These are phyloP conservation scores for Trichoderma harzianum DNA, from an alignment of 2,329 filamentous ascomycete genomes.

Conservation along the genomic window DNA sequence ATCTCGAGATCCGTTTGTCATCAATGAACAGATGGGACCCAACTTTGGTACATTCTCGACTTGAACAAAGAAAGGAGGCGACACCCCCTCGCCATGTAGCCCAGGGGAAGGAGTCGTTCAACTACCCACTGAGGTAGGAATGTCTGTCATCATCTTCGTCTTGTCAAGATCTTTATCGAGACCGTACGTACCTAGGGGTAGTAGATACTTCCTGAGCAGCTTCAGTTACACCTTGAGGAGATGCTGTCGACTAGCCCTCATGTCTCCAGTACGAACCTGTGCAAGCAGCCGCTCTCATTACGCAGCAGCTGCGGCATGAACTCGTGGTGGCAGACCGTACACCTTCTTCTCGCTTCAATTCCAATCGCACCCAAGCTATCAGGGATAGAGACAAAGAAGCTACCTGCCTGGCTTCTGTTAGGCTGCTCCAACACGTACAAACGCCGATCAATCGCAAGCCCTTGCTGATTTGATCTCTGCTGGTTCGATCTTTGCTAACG, in stretches of 20 bases:
- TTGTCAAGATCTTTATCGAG: background rate
- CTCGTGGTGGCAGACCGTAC: background rate
- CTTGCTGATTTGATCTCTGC: background rate
- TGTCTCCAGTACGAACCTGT: background rate
- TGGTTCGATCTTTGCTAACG: background rate
- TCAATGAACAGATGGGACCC: background rate
- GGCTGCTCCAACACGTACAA: background rate
- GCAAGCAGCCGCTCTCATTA: background rate
- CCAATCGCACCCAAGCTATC: background rate
- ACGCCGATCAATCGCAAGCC: background rate
- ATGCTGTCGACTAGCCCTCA: background rate
- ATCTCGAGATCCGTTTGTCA: background rate
- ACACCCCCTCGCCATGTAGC: background rate
- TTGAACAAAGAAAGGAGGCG: background rate
- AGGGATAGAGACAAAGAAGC: background rate
- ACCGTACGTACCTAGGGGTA: background rate
- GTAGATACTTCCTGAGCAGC: background rate
- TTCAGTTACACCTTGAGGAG: background rate
- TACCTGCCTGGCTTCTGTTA: background rate
- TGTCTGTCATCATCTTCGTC: background rate
- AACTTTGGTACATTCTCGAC: background rate
- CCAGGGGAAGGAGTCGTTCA: background rate
- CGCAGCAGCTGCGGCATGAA: background rate
- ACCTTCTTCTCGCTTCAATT: background rate
- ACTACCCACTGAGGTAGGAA: too few species aligned